phyloP scores from a whole-genome alignment of 2,329 filamentous ascomycete species.

The Raffaelea arxii region DNA sequence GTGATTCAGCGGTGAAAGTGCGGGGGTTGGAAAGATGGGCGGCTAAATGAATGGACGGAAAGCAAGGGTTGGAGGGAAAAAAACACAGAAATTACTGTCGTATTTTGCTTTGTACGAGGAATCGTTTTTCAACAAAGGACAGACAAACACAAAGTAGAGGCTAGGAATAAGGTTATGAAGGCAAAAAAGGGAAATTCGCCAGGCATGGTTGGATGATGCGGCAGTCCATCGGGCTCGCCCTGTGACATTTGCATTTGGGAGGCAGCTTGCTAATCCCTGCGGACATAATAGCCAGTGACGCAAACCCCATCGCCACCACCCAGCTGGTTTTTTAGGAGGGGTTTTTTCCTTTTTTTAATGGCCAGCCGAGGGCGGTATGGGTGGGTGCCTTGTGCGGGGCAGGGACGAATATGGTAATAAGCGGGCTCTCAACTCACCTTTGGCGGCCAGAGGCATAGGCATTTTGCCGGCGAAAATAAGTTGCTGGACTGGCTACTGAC shows the following conservation, averaged over 20 bases:
- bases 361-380: slow-evolving; percentile 3
- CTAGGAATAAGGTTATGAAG: too few relatives aligned
- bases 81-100: background rate
- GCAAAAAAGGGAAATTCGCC: background rate
- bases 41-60: too few relatives aligned
- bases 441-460: slow-evolving; percentile 26
- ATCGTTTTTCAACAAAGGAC: too few relatives aligned
- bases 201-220: too few relatives aligned
- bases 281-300: too few relatives aligned
- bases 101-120: too few relatives aligned
- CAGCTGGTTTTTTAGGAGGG: background rate
- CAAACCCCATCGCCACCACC: slow-evolving; percentile 5
- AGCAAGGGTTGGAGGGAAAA: background rate
- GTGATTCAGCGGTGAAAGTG: too few relatives aligned
- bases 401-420: slow-evolving; percentile 1
- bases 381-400: background rate
- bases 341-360: background rate
- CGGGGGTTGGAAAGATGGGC: too few relatives aligned
- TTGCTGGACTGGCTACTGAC: too few relatives aligned
- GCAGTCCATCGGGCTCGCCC: too few relatives aligned
- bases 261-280: background rate
- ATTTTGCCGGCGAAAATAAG: too few relatives aligned
- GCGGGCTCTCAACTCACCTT: slow-evolving; percentile 26
- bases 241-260: background rate
- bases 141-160: background rate